Evolutionary conservation across 2,329 filamentous ascomycete species (phyloP), one percentile per base, ranked within the genome.

Genomic region (Penicillium hesseltinei): DNA sequence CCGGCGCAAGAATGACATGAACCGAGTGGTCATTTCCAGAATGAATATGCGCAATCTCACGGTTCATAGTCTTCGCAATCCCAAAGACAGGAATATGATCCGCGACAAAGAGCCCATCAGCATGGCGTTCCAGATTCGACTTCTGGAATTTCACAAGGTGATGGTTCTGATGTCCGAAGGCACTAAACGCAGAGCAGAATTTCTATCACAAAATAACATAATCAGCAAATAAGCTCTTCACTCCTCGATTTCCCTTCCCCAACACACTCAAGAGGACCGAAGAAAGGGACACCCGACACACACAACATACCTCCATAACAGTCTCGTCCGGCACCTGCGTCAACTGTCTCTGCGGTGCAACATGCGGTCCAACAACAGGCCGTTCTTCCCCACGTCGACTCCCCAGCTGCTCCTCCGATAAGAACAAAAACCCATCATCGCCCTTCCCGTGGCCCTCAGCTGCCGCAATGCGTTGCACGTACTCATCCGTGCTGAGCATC

Each of bases 31-130:
- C 91, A 25, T 64, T 61, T 5, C 82, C 85, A 35, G 85, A 83
- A 73, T 96, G 91, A 17, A 91, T 83, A 73, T 96, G 92, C 66
- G 85, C 88, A 49, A 95, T 83, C 74, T 96, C 91, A 15, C 90
- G 89, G 61, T 86, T 82, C 51, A 68, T 61, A 7, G 50, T 40
- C 44, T 57, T 35, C 3, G 66, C 64, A 8, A 64, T 51, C 3
- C 59, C 59, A 7, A 60, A 63, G 10, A 57, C 49, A 4, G 59
- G 61, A n/a, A 70, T 35, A 21, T 60, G 54, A 39, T 66, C 60
- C 1, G 66, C 61, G 9, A 73, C 54, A 52, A 71, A 72, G 9
- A 71, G 53, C 1, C 62, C 71, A 29, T 69, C 59, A 2, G 64
- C 51, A 49, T 72, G 64, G 9, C 40, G 21, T 52, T 73, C 71